Evolutionary conservation across 2,329 filamentous ascomycete species (phyloP).

Genomic region (Monosporascus sp.): DNA sequence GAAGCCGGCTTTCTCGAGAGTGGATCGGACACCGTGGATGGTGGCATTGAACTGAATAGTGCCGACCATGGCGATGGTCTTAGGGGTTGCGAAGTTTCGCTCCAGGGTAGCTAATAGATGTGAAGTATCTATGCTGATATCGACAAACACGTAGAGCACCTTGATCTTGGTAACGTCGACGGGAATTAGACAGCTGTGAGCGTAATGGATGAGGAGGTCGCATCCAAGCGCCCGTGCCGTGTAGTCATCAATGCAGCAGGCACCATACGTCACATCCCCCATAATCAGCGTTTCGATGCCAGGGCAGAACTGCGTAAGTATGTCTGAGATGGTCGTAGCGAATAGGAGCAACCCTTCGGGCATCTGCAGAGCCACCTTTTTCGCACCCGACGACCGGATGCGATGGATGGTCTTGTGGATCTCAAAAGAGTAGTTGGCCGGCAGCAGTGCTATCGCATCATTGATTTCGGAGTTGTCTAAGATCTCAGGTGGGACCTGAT

Average conservation of each 20-base stretch:
- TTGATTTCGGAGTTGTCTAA: conserved; percentile 80
- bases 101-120: conserved; percentile 84
- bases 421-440: conserved; percentile 97
- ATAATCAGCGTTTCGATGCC: conserved; percentile 93
- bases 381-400: conserved; percentile 73
- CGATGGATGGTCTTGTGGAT: conserved; percentile 97
- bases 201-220: conserved; percentile 92
- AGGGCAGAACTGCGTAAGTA: conserved; percentile 88
- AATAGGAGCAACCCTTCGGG: conserved; percentile 93
- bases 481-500: conserved; percentile 85
- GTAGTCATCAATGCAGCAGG: conserved; percentile 98
- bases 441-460: conserved; percentile 79
- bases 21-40: conserved; percentile 75
- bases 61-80: conserved; percentile 87
- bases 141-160: conserved; percentile 96
- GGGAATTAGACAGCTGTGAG: conserved; percentile 92
- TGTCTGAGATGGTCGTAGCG: conserved; percentile 95
- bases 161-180: conserved; percentile 96
- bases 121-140: conserved; percentile 88
- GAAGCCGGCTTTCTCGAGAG: conserved; percentile 80
- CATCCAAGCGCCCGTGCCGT: conserved; percentile 91
- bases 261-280: conserved; percentile 98
- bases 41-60: conserved; percentile 99
- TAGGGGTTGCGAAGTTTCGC: conserved; percentile 79
- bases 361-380: conserved; percentile 89